Conservation (phyloP, 257 asterid species). For the Coffea canephora region DNA sequence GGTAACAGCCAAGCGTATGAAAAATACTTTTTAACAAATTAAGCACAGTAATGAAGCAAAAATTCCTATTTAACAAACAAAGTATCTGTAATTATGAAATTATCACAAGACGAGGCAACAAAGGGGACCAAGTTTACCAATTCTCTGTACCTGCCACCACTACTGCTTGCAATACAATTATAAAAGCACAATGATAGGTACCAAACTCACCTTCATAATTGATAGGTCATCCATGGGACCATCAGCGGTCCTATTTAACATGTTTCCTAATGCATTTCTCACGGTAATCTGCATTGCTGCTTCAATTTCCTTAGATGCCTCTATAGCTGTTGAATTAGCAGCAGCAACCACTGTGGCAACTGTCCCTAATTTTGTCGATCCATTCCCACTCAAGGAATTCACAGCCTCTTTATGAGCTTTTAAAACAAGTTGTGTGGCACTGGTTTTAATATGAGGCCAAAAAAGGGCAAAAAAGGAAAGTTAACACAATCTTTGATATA, state of each 20-base stretch:
- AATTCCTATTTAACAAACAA: not conserved
- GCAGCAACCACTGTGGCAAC: slow-evolving; percentile 99
- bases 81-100: not conserved
- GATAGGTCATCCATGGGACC: slow-evolving; percentile 92
- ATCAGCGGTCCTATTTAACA: slow-evolving; percentile 68
- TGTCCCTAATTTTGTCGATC: slow-evolving; percentile 86
- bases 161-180: not conserved
- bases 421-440: slow-evolving; percentile 91
- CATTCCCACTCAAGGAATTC: slow-evolving; percentile 93
- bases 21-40: not conserved
- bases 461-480: slow-evolving; percentile 1
- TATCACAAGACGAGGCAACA: slow-evolving; percentile 3
- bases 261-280: slow-evolving; percentile 88
- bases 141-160: not conserved
- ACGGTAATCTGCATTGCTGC: slow-evolving; percentile 93
- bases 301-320: slow-evolving; percentile 96
- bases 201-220: slow-evolving; percentile 75
- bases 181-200: not conserved
- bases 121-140: slow-evolving; percentile 2
- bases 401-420: slow-evolving; percentile 98
- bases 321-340: slow-evolving; percentile 93
- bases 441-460: slow-evolving; percentile 30
- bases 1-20: not conserved
- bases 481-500: not conserved
- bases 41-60: not conserved